A percentile compares a stretch with the other conserved stretches of the same genome.
These are phyloP conservation scores for Plasmodium adleri DNA, from an alignment of 169 alveolate genomes.

Conservation along the genomic window DNA sequence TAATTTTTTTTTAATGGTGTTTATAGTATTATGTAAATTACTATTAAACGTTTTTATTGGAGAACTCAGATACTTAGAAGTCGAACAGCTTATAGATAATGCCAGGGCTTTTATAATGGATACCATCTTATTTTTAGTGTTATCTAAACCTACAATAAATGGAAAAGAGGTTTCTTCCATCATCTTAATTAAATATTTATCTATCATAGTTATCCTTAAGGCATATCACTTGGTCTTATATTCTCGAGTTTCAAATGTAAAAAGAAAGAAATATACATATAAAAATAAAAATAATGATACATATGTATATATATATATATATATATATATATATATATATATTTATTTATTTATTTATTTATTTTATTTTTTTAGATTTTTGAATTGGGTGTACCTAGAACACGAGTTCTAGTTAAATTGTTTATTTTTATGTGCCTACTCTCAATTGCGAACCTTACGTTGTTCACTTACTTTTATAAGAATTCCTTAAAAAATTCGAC, in stretches of 20 bases:
- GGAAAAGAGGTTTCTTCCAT: constrained; percentile 87
- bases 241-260: constrained; percentile 84
- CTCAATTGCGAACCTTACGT: constrained; percentile 79
- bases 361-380: constrained; percentile 82
- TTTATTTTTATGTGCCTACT: constrained; percentile 79
- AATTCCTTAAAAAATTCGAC: constrained; percentile 83
- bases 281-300: not conserved
- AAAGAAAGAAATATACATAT: not conserved
- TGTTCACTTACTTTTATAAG: constrained; percentile 79
- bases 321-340: not conserved
- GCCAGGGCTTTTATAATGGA: constrained; percentile 90
- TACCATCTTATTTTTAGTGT: constrained; percentile 87
- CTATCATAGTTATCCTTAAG: constrained; percentile 85
- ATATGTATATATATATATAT: not conserved
- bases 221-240: constrained; percentile 86
- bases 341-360: not conserved
- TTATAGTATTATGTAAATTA: constrained; percentile 74
- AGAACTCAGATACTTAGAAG: constrained; percentile 78
- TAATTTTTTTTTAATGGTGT: constrained; percentile 82
- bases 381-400: constrained; percentile 87
- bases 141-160: constrained; percentile 88
- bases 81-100: constrained; percentile 87
- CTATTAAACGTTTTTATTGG: constrained; percentile 82
- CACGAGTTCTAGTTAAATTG: constrained; percentile 77
- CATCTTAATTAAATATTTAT: constrained; percentile 82